These are phyloP conservation scores for Primulina huaijiensis DNA, from an alignment of 257 asterid genomes.

Conservation along the genomic window DNA sequence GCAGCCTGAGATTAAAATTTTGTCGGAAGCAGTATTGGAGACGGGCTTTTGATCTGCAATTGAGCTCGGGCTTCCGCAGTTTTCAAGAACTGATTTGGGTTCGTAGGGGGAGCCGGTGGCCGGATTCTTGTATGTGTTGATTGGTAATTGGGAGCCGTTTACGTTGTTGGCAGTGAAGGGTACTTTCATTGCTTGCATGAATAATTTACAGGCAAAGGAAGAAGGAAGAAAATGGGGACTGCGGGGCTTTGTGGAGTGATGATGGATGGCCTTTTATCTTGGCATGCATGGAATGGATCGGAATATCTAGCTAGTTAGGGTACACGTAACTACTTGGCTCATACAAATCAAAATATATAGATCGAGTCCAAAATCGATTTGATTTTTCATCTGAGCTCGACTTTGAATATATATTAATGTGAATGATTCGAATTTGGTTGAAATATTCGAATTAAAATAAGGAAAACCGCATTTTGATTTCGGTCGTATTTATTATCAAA, in stretches of 20 bases:
- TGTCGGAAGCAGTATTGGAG: constrained; percentile 18
- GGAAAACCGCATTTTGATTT: no score
- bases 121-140: constrained; percentile 8
- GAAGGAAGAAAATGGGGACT: no score
- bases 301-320: no score
- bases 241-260: constrained; percentile 36
- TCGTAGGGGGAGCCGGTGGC: constrained; percentile 43
- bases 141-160: constrained; percentile 34
- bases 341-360: no score
- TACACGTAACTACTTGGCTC: no score
- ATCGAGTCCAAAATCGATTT: no score
- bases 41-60: constrained; percentile 36
- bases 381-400: no score
- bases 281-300: constrained; percentile 47
- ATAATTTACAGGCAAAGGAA: not conserved
- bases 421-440: no score
- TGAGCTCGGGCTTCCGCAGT: constrained; percentile 64
- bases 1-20: not conserved
- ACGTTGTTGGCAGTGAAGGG: constrained; percentile 59
- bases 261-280: constrained; percentile 47
- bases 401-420: no score
- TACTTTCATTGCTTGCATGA: constrained; percentile 64
- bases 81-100: constrained; percentile 80
- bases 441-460: no score
- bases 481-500: no score